These are phyloP conservation scores for Wickerhamomyces tratensis DNA, from an alignment of 805 yeast species.

Conservation along the genomic window DNA sequence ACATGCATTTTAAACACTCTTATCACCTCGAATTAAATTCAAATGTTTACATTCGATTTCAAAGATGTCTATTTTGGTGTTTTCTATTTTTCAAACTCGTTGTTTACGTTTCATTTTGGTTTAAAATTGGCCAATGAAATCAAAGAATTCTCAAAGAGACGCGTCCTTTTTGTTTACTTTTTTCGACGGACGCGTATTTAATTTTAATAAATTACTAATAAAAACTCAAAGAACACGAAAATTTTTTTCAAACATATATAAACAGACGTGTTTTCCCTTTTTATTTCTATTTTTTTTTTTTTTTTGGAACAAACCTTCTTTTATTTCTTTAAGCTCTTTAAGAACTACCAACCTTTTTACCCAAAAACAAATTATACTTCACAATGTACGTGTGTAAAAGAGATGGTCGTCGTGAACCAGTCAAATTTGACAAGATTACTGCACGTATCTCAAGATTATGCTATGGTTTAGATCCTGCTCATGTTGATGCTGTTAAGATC, in stretches of 20 bases:
- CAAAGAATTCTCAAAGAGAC: neutral
- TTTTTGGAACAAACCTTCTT: neutral
- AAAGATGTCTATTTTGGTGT: no score
- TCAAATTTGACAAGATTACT: constrained; percentile 92
- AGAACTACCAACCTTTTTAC: neutral
- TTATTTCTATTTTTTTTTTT: neutral
- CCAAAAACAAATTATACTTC: neutral
- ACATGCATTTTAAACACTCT: no score
- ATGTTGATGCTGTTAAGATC: constrained; percentile 91
- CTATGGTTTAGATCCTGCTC: constrained; percentile 85
- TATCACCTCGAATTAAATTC: no score
- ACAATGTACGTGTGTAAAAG: constrained; percentile 78
- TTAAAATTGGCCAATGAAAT: no score
- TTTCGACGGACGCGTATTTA: neutral
- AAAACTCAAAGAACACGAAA: constrained; percentile 1
- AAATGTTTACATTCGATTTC: no score
- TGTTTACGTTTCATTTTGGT: no score
- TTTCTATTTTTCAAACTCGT: no score
- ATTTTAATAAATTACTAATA: neutral
- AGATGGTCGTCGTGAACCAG: constrained; percentile 93
- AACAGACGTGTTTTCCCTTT: constrained; percentile 2
- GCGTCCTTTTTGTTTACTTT: neutral
- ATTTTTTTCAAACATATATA: neutral
- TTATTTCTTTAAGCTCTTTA: neutral
- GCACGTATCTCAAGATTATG: constrained; percentile 91